Base-by-base conservation (phyloP, 805 yeast genomes). In the Wickerhamomyces queroliae region DNA sequence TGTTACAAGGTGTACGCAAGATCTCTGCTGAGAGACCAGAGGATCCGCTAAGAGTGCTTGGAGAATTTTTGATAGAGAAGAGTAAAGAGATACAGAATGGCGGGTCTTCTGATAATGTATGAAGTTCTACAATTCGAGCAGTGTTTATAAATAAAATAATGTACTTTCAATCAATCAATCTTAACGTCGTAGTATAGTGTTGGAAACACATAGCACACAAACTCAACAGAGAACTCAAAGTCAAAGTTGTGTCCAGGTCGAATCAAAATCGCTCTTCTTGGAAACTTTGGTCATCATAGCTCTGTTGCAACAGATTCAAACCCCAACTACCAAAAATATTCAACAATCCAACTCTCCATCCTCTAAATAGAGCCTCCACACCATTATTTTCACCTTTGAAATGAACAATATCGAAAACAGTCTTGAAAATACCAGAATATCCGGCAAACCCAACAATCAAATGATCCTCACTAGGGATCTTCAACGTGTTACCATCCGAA, bases 261-360 rank as follows among this genome's bases (percentile, higher is more conserved):
- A 2, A 16, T 44, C 40, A 53, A 39, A 69, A 59, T 43, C 61
- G 64, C 50, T 69, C 75, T 46, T 71, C 77, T 35, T 56, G 59
- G 40, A 61, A 59, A 21, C 56, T 51, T 40, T 59, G 67, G 27
- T 64, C 64, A 32, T 68, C 74, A 17, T 77, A 75, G 42, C 65
- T 69, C 47, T 68, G 66, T 39, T 75, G 72, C 47, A 83, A 54
- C 38, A 83, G 63, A 38, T 75, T 71, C 48, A 84, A 70, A 2
- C 95, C 90, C 83, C 95, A 91, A 37, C 82, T 80, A 10, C 95
- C 93, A 36, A 85, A 59, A 3, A 86, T 74, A 44, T 91, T 87
- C 42, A 88, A 59, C 10, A 85, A 68, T 22, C 95, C 95, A 31
- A 88, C 80, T 58, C 87, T 76, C 98, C 98, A 91, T 27, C 98